Evolutionary conservation across 23 red algal species (phyloP).

Genomic region (Agarophyton chilense): DNA sequence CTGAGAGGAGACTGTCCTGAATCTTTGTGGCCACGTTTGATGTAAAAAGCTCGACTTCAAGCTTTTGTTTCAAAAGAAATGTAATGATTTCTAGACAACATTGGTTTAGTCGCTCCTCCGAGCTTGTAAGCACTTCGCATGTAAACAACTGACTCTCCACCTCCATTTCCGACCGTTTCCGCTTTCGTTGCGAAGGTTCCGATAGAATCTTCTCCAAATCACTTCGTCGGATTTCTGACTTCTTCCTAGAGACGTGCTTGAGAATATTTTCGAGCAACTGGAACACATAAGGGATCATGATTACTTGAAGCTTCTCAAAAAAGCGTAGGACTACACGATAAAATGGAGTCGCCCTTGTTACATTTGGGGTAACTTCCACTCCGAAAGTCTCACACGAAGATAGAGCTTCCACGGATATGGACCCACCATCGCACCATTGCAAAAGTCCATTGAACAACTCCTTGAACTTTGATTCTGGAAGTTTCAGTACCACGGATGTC

Average conservation of each 20-base stretch:
- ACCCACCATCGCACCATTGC: slow-evolving; percentile 41
- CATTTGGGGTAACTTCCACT: neutral
- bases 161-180: slow-evolving; percentile 10
- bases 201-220: neutral
- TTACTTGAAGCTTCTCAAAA: neutral
- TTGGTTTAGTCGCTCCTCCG: neutral
- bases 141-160: neutral
- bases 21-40: slow-evolving; percentile 34
- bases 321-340: neutral
- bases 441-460: slow-evolving; percentile 24
- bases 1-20: slow-evolving; percentile 9
- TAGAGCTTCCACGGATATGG: slow-evolving; percentile 1
- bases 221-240: neutral
- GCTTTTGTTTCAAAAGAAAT: slow-evolving; percentile 24
- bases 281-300: slow-evolving; percentile 56
- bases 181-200: neutral
- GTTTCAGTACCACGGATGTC: slow-evolving; percentile 5
- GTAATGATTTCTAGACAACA: slow-evolving; percentile 20
- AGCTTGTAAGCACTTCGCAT: neutral
- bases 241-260: neutral
- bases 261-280: slow-evolving; percentile 36
- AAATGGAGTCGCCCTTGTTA: slow-evolving; percentile 54
- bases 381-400: neutral
- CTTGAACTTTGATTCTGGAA: slow-evolving; percentile 60
- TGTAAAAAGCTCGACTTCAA: slow-evolving; percentile 14